Percentiles rank a stretch among this genome's conserved stretches.
These are phyloP conservation scores for Candida mattraensis DNA, from an alignment of 805 yeast species.

Conservation along the genomic window DNA sequence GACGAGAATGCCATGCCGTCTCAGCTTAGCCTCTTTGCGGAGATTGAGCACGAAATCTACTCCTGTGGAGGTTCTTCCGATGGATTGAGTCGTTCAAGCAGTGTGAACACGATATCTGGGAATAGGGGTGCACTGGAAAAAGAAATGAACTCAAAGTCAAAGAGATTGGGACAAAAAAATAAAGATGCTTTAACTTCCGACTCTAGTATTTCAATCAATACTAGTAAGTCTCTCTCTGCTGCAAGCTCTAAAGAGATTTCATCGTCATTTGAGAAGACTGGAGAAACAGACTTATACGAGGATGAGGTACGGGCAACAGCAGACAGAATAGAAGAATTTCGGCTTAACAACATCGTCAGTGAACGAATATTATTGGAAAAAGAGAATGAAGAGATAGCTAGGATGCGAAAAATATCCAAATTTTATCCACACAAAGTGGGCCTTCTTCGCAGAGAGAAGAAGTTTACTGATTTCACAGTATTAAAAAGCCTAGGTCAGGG, in stretches of 20 bases:
- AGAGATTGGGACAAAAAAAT: constrained; percentile 5
- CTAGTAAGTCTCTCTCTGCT: constrained; percentile 13
- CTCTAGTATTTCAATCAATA: constrained; percentile 12
- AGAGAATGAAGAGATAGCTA: constrained; percentile 46
- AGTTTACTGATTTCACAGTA: constrained; percentile 66
- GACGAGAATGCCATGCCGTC: constrained; percentile 41
- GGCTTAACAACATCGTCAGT: constrained; percentile 27
- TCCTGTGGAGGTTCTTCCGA: constrained; percentile 30
- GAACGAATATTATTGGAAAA: constrained; percentile 44
- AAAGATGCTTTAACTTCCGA: constrained; percentile 15
- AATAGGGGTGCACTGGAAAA: constrained; percentile 1
- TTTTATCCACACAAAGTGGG: constrained; percentile 65
- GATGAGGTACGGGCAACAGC: constrained; percentile 8
- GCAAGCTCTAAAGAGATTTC: constrained; percentile 15
- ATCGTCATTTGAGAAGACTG: constrained; percentile 10
- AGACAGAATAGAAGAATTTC: constrained; percentile 16
- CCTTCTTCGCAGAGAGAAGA: constrained; percentile 64
- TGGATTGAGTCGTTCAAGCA: constrained; percentile 28
- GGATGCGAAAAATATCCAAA: constrained; percentile 36
- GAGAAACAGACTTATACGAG: constrained; percentile 9
- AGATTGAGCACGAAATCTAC: constrained; percentile 35
- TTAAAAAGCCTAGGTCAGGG: constrained; percentile 90
- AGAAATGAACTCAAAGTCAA: constrained; percentile 3
- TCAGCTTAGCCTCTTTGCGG: constrained; percentile 49
- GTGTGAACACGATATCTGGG: constrained; percentile 18